phyloP scores from a whole-genome alignment of 495 filamentous ascomycete species.

The Penicillium verhagenii region DNA sequence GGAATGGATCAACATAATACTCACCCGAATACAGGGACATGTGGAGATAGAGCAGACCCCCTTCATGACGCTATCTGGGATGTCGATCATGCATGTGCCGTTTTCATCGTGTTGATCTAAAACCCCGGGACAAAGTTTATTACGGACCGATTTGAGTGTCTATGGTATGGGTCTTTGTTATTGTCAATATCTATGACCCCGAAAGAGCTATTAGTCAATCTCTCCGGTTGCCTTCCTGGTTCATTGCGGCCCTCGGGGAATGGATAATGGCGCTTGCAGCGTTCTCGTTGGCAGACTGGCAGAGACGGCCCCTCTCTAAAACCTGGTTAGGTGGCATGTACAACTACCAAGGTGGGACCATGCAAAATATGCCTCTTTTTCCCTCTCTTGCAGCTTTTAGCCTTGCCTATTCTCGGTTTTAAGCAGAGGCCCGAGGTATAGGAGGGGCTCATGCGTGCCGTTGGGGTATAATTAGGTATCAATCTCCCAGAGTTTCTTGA shows the following conservation, averaged over 20 bases:
- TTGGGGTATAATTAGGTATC: not conserved
- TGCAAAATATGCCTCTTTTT: slow-evolving; percentile 5
- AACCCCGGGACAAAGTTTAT: not conserved
- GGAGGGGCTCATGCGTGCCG: not conserved
- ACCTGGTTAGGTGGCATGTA: not conserved
- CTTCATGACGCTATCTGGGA: slow-evolving; percentile 5
- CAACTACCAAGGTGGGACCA: slow-evolving; percentile 1
- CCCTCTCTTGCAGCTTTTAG: not conserved
- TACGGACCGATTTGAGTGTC: not conserved
- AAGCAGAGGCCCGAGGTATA: not conserved
- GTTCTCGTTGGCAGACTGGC: not conserved
- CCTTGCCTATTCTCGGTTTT: not conserved
- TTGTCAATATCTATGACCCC: not conserved
- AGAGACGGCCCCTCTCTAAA: not conserved
- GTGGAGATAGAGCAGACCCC: slow-evolving; percentile 3
- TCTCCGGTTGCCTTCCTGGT: slow-evolving; percentile 3
- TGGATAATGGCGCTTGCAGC: slow-evolving; percentile 19
- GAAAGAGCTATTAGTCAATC: slow-evolving; percentile 1
- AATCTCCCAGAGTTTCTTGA: not conserved
- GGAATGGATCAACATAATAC: too few relatives aligned
- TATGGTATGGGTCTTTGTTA: too few relatives aligned
- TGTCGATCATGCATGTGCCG: slow-evolving; percentile 17
- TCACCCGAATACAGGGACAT: slow-evolving; percentile 1
- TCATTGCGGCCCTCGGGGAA: not conserved
- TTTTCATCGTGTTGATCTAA: slow-evolving; percentile 16